These are phyloP conservation scores for Lycium barbarum DNA, from an alignment of 257 asterid species.

Conservation along the genomic window DNA sequence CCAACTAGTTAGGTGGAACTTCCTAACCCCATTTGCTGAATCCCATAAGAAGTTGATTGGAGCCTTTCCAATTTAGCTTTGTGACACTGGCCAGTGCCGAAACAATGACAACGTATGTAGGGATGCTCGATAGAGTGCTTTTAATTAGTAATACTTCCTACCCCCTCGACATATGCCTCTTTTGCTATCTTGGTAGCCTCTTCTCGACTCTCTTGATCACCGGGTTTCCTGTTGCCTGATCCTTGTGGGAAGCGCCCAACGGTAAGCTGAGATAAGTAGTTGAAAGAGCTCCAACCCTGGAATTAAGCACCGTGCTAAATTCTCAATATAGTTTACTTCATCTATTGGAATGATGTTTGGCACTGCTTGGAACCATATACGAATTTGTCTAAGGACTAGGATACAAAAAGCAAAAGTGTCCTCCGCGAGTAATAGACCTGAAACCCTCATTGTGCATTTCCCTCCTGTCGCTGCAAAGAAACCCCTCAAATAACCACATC, in stretches of 20 bases:
- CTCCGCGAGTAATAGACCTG: not conserved
- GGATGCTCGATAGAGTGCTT: not conserved
- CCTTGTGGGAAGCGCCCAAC: not conserved
- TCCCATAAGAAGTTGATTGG: not conserved
- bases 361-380: not conserved
- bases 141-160: not conserved
- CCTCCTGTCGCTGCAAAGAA: not conserved
- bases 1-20: not conserved
- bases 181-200: not conserved
- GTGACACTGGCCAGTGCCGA: not conserved
- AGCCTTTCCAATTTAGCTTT: not conserved
- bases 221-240: not conserved
- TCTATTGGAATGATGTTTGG: not conserved
- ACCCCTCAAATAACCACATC: not conserved
- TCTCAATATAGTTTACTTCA: constrained; percentile 17
- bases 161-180: not conserved
- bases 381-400: not conserved
- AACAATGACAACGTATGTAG: not conserved
- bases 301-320: too few species aligned
- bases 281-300: too few species aligned
- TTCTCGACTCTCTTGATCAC: not conserved
- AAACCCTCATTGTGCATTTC: not conserved
- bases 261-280: not conserved
- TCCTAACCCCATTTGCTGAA: not conserved
- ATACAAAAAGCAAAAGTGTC: not conserved